Evolutionary conservation across 2,329 filamentous ascomycete species (phyloP), one percentile per base, ranked within the genome.

Genomic region (Scopulariopsis brevicaulis): DNA sequence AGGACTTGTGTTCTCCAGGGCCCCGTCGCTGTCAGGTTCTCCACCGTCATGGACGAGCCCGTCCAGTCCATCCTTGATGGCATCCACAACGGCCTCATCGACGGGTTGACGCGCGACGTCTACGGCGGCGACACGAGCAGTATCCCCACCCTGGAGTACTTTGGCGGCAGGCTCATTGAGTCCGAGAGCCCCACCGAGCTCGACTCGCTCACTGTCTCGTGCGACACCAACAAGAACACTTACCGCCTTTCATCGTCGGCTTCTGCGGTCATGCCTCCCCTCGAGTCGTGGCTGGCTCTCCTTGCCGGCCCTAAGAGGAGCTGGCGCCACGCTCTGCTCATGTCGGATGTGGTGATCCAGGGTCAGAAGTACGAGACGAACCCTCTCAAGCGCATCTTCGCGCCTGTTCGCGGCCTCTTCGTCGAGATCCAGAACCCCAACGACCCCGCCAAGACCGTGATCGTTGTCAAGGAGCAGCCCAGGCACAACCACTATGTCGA

Each of bases 351-450:
- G 32, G 86, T 96, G 63, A 89, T 96, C 4, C 94, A 99, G 72
- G 94, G 92, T 18, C 88, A 96, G 71, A 91, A 95, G 68, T 97
- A 96, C 77, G 90, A 97, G 76, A 96, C 90, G 59, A 99, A 99
- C 74, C 95, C 94, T 0, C 88, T 96, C 75, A 88, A 86, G 69
- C 86, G 93, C 59, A 91, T 99, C 60, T 93, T 97, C 63, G 86
- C 89, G 12, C 94, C 94, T 15, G 83, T 85, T 15, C 85, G 86
- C 37, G 94, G 94, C 53, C 84, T 97, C 71, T 87, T 91, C 60
- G 90, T 99, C 37, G 94, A 99, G 74, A 89, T 99, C 61, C 71
- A 80, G 24, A 76, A 93, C 68, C 91, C 93, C 24, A 86, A 93
- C 60, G 85, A 96, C 50, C 86, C 92, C 4, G 74, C 82, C 60